These are phyloP conservation scores for Botryotinia convoluta DNA, from an alignment of 2,329 filamentous ascomycete genomes.

Conservation along the genomic window DNA sequence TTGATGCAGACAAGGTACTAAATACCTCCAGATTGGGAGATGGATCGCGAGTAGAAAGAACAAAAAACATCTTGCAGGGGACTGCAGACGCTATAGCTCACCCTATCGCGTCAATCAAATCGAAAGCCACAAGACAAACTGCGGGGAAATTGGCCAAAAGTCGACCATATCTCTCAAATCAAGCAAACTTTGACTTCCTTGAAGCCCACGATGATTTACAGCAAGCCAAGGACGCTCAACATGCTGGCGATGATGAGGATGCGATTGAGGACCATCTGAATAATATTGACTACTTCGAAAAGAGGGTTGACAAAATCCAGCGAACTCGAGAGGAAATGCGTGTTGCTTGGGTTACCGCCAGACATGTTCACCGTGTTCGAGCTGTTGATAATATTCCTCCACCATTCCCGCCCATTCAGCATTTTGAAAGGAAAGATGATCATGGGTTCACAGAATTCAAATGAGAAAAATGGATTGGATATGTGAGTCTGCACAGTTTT, in stretches of 20 bases:
- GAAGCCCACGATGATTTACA: conserved; percentile 36
- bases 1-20: conserved; percentile 26
- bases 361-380: conserved; percentile 40
- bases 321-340: conserved; percentile 38
- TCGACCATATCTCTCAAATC: conserved; percentile 37
- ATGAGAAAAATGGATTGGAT: conserved; percentile 39
- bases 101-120: conserved; percentile 28
- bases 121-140: conserved; percentile 25
- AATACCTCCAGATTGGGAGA: conserved; percentile 20
- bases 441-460: conserved; percentile 33
- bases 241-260: conserved; percentile 24
- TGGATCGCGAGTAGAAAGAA: conserved; percentile 20
- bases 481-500: conserved; percentile 20
- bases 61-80: conserved; percentile 21
- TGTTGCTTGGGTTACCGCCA: conserved; percentile 40
- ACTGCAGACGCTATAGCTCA: conserved; percentile 23
- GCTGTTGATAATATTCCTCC: conserved; percentile 26
- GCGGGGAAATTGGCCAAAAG: conserved; percentile 29
- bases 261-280: conserved; percentile 20
- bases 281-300: conserved; percentile 25
- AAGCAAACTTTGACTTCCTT: conserved; percentile 40
- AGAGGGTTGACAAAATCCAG: conserved; percentile 29
- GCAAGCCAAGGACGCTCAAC: conserved; percentile 13
- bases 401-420: conserved; percentile 28
- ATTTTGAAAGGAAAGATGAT: conserved; percentile 33